Evolutionary conservation across 2,329 filamentous ascomycete species (phyloP).

Genomic region (Harringtonia aguacate): DNA sequence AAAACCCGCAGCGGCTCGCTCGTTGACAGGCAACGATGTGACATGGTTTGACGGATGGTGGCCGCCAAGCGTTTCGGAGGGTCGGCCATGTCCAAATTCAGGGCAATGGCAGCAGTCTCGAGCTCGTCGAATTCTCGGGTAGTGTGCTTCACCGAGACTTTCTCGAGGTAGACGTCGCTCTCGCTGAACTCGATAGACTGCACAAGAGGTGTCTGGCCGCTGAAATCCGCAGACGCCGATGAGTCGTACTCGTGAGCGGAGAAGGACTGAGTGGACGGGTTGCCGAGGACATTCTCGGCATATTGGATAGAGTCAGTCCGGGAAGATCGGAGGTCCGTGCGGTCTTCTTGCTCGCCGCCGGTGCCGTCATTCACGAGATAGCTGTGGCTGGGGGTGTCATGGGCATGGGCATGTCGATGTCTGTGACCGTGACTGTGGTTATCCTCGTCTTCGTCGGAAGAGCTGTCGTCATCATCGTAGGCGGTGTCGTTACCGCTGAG

Average conservation of each 20-base stretch:
- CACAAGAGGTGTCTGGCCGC: constrained; percentile 12
- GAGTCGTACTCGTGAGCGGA: constrained; percentile 13
- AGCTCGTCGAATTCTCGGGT: constrained; percentile 30
- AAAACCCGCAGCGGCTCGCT: constrained; percentile 35
- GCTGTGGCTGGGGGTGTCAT: constrained; percentile 6
- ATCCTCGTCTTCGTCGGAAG: constrained; percentile 32
- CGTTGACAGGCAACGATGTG: constrained; percentile 30
- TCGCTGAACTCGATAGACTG: constrained; percentile 36
- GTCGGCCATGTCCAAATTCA: constrained; percentile 18
- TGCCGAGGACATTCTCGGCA: constrained; percentile 35
- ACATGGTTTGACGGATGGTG: constrained; percentile 38
- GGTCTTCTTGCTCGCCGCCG: constrained; percentile 26
- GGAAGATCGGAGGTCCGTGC: constrained; percentile 21
- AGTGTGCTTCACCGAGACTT: constrained; percentile 34
- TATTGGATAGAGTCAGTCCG: constrained; percentile 32
- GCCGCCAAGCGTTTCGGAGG: constrained; percentile 26
- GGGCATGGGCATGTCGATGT: constrained; percentile 14
- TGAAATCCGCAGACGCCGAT: constrained; percentile 12
- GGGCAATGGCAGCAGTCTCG: constrained; percentile 24
- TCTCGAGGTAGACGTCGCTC: constrained; percentile 22
- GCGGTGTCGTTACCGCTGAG: constrained; percentile 23
- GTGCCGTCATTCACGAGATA: constrained; percentile 20
- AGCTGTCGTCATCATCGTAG: constrained; percentile 31
- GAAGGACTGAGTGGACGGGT: constrained; percentile 23
- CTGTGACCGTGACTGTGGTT: constrained; percentile 26